Evolutionary conservation across 495 filamentous ascomycete genomes (phyloP).

Genomic region (Extremus antarcticus): DNA sequence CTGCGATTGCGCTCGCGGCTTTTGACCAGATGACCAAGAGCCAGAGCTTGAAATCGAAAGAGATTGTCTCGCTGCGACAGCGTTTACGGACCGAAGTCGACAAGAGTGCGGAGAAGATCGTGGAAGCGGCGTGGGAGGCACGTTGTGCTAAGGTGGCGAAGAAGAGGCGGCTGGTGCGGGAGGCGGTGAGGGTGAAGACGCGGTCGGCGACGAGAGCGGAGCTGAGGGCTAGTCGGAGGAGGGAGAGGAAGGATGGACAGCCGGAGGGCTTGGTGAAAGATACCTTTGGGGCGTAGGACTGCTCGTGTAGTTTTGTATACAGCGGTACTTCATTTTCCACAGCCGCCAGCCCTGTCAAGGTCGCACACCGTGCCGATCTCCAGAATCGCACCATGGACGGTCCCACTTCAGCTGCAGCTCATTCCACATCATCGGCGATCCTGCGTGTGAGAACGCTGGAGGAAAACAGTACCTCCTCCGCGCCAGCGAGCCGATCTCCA

Average conservation of each 20-base stretch:
- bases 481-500: no score
- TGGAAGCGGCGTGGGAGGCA: neutral
- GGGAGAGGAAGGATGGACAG: neutral
- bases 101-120: neutral
- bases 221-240: neutral
- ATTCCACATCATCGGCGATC: no score
- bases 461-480: no score
- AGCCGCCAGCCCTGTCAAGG: no score
- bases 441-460: no score
- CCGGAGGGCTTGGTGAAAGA: neutral
- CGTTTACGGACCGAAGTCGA: neutral
- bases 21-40: neutral
- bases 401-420: no score
- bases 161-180: neutral
- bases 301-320: no score
- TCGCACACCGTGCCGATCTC: no score
- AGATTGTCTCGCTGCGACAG: neutral
- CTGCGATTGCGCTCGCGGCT: neutral
- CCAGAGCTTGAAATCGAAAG: neutral
- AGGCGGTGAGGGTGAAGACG: neutral
- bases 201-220: neutral
- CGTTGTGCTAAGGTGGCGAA: neutral
- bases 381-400: no score
- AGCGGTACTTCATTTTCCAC: no score
- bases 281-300: neutral